phyloP scores from a whole-genome alignment of 2,329 filamentous ascomycete genomes.

The Hysterium pulicare region DNA sequence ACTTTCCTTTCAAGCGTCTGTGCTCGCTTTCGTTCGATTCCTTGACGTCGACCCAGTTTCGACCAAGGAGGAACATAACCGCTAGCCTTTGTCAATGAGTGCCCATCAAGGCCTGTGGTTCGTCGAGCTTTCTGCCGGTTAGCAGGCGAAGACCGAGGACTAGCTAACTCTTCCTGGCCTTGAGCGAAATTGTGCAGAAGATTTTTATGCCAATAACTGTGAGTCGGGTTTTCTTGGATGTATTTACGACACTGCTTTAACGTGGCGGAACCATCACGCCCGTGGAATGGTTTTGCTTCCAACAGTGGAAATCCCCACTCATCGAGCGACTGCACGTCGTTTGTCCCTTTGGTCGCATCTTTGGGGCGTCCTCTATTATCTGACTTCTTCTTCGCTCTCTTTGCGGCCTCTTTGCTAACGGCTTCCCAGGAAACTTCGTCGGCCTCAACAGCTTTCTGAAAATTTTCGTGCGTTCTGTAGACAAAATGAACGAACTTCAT shows the following conservation, averaged over 20 bases:
- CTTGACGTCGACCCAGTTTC: neutral
- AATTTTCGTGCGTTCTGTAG: slow-evolving; percentile 54
- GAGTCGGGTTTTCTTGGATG: neutral
- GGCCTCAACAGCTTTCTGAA: slow-evolving; percentile 50
- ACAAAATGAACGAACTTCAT: slow-evolving; percentile 47
- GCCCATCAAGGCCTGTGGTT: neutral
- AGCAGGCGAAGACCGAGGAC: too few species aligned
- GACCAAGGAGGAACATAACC: neutral
- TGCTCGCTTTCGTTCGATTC: neutral
- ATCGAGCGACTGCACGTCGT: slow-evolving; percentile 32
- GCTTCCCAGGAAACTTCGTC: slow-evolving; percentile 53
- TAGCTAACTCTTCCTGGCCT: neutral
- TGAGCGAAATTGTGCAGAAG: neutral
- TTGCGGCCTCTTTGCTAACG: slow-evolving; percentile 37
- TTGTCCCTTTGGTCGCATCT: slow-evolving; percentile 8
- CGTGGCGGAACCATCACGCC: slow-evolving; percentile 41
- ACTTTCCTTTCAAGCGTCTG: neutral
- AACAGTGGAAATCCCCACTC: slow-evolving; percentile 47
- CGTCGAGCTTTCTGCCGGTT: neutral
- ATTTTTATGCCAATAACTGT: neutral
- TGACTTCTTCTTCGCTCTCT: slow-evolving; percentile 27
- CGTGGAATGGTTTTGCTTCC: slow-evolving; percentile 29
- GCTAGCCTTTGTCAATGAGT: neutral
- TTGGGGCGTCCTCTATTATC: slow-evolving; percentile 16
- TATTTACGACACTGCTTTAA: slow-evolving; percentile 4